Evolutionary conservation across 306 rosid genomes (phyloP), one percentile per base, ranked within the genome.

Genomic region (Argentina anserina): DNA sequence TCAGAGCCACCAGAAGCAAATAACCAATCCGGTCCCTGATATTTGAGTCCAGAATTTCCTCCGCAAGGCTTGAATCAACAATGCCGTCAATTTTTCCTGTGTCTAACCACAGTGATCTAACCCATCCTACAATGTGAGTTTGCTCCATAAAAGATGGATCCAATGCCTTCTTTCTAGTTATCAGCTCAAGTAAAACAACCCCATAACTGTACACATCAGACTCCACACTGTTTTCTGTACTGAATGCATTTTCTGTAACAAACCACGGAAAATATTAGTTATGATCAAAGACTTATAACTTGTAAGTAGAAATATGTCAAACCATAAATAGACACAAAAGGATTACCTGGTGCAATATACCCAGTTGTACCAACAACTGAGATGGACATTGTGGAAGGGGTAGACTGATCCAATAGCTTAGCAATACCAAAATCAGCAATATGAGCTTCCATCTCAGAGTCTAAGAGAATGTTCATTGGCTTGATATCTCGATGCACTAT

Each of bases 401-500:
- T 86, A 28, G 90, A 74, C 62, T 86, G 90, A 76, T 90, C 88
- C 80, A 94, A 33, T 55, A 94, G 86, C 77, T 86, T 94, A 73
- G 97, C 96, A 42, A 94, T 86, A 18, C 98, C 97, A 31, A 94
- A 94, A 82, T 94, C 97, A 23, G 81, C 75, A 4, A 94, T 91
- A 76, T 78, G 87, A 46, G 97, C 91, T 78, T 84, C 96, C 98
- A 91, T 87, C 21, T 91, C 94, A 31, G 85, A 78, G 76, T 91
- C 97, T 25, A 91, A 60, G 70, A 93, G 97, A 65, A 93, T 89
- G 75, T 93, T 93, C 42, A 62, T 81, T 12, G 97, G 92, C 69
- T 93, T 90, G 85, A 93, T 84, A 83, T 93, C 98, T 11, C 94
- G 81, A 81, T 93, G 97, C 55, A 91, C 87, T 60, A 93, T 88